phyloP scores from a whole-genome alignment of 805 yeast species.

The Nakazawaea wyomingensis region DNA sequence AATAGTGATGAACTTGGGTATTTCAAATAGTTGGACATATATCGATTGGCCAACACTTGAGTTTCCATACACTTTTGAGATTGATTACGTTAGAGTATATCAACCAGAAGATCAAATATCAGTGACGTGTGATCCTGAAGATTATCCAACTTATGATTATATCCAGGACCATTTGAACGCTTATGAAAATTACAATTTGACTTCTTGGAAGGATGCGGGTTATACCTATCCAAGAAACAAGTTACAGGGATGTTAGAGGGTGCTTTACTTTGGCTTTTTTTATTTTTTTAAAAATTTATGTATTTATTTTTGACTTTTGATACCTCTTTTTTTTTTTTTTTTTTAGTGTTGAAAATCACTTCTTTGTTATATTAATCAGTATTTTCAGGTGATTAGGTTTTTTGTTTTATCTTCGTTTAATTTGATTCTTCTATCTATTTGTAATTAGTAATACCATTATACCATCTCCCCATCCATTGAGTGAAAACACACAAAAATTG shows the following conservation, averaged over 20 bases:
- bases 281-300: not conserved
- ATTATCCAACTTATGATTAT: constrained; percentile 41
- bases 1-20: constrained; percentile 41
- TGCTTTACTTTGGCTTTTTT: not conserved
- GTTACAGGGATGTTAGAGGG: constrained; percentile 21
- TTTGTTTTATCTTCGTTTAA: too few species aligned
- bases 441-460: too few species aligned
- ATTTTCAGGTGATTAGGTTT: too few species aligned
- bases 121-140: constrained; percentile 44
- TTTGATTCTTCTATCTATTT: too few species aligned
- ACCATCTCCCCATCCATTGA: too few species aligned
- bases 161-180: constrained; percentile 36
- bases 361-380: too few species aligned
- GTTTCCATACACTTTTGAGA: constrained; percentile 38
- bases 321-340: too few species aligned
- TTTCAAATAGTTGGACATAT: constrained; percentile 46
- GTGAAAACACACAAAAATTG: too few species aligned
- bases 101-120: constrained; percentile 38
- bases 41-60: constrained; percentile 41
- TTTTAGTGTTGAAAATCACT: too few species aligned
- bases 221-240: constrained; percentile 36
- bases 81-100: constrained; percentile 44
- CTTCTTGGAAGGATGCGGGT: constrained; percentile 40
- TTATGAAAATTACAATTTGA: constrained; percentile 37
- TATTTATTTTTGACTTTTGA: too few species aligned